A percentile compares a stretch with the other conserved stretches of the same genome.
phyloP scores from a whole-genome alignment of 257 asterid species.

The Scutellaria galericulata region DNA sequence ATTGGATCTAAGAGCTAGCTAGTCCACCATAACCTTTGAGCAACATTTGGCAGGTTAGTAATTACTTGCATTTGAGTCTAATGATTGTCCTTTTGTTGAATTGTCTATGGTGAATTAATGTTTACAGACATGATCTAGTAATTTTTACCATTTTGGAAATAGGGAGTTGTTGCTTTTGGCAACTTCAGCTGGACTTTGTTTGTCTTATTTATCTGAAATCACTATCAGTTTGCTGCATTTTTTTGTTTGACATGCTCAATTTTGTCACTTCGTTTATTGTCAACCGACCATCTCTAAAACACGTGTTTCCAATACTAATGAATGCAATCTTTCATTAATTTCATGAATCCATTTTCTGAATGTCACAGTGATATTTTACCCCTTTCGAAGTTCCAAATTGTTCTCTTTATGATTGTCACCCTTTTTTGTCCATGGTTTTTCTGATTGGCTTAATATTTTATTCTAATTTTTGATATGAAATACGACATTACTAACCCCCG shows the following conservation, averaged over 20 bases:
- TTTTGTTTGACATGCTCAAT: not conserved
- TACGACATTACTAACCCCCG: conserved; percentile 2
- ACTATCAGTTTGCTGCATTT: not conserved
- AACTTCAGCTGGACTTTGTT: not conserved
- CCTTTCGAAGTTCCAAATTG: not conserved
- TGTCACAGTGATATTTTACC: not conserved
- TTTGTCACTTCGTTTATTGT: not conserved
- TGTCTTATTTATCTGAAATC: conserved; percentile 1
- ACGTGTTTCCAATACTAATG: not conserved
- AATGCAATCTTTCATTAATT: not conserved
- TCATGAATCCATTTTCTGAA: not conserved
- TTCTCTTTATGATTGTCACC: not conserved
- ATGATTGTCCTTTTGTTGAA: not conserved
- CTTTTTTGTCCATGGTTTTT: not conserved
- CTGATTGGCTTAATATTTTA: no score
- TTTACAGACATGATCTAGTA: conserved; percentile 26
- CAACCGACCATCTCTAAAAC: not conserved
- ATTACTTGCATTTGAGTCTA: conserved; percentile 30
- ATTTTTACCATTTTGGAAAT: conserved; percentile 12
- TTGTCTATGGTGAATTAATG: conserved; percentile 11
- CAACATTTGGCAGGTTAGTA: conserved; percentile 50
- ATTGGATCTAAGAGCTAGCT: conserved; percentile 58
- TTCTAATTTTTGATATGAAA: not conserved
- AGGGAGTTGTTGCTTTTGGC: not conserved
- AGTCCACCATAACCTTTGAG: conserved; percentile 20